Conservation (phyloP, 2,329 filamentous ascomycete genomes). For the Ophiostoma piceae region DNA sequence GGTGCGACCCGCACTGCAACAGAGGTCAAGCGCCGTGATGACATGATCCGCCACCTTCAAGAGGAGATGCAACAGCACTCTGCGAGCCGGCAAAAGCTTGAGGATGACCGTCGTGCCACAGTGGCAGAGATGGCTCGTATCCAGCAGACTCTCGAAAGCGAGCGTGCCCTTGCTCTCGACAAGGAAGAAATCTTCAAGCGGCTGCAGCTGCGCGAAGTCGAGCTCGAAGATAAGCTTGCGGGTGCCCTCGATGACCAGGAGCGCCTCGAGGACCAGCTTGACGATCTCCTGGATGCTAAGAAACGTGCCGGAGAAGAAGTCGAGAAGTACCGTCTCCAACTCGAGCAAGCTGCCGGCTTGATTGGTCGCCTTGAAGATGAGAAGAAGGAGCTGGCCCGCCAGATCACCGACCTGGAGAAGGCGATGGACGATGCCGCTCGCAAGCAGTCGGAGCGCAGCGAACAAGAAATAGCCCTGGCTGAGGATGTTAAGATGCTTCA, state of each 20-base stretch:
- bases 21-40: conserved; percentile 91
- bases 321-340: conserved; percentile 69
- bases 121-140: conserved; percentile 83
- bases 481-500: conserved; percentile 88
- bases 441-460: conserved; percentile 66
- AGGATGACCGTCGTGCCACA: conserved; percentile 84
- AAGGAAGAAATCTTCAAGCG: conserved; percentile 99
- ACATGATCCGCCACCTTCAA: conserved; percentile 83
- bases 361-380: conserved; percentile 83
- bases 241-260: conserved; percentile 93
- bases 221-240: conserved; percentile 87
- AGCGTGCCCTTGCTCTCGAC: conserved; percentile 89
- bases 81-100: conserved; percentile 68
- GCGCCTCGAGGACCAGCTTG: conserved; percentile 85
- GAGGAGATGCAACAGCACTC: conserved; percentile 75
- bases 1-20: conserved; percentile 86
- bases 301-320: conserved; percentile 82
- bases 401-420: conserved; percentile 63
- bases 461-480: conserved; percentile 68
- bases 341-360: conserved; percentile 85
- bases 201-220: conserved; percentile 83
- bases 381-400: conserved; percentile 66
- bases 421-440: conserved; percentile 66
- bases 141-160: conserved; percentile 90
- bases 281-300: conserved; percentile 81